phyloP scores from a whole-genome alignment of 495 filamentous ascomycete species.

The Neurospora hispaniola region DNA sequence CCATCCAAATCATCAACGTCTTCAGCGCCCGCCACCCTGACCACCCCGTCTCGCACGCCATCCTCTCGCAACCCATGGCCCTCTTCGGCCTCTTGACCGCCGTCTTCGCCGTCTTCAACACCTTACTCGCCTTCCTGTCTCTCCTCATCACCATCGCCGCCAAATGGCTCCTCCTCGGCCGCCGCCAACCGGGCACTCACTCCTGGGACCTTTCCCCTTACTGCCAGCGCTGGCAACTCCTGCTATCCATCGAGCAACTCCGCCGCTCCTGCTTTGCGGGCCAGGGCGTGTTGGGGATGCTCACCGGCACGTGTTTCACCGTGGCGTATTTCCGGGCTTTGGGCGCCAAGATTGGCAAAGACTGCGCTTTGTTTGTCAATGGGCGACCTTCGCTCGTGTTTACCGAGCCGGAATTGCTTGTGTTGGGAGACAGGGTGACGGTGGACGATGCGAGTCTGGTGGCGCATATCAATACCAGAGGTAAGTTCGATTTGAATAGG shows the following conservation, averaged over 20 bases:
- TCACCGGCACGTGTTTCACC: constrained; percentile 30
- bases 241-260: constrained; percentile 32
- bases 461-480: constrained; percentile 20
- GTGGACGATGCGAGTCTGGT: constrained; percentile 40
- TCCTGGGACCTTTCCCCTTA: constrained; percentile 29
- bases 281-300: constrained; percentile 29
- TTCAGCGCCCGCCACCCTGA: constrained; percentile 3
- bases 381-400: constrained; percentile 33
- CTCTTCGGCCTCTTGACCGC: constrained; percentile 19
- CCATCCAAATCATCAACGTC: constrained; percentile 14
- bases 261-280: constrained; percentile 33
- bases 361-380: constrained; percentile 37
- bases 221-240: constrained; percentile 32
- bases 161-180: constrained; percentile 35
- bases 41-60: constrained; percentile 6
- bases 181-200: constrained; percentile 29
- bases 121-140: constrained; percentile 23
- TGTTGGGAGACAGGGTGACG: constrained; percentile 32
- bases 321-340: constrained; percentile 33
- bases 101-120: constrained; percentile 19
- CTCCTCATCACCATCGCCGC: constrained; percentile 23
- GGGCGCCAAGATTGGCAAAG: constrained; percentile 32
- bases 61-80: constrained; percentile 19
- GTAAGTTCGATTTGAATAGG: constrained; percentile 36
- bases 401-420: constrained; percentile 39